Conservation (phyloP, 495 filamentous ascomycete genomes). For the Chaetomium tenue region DNA sequence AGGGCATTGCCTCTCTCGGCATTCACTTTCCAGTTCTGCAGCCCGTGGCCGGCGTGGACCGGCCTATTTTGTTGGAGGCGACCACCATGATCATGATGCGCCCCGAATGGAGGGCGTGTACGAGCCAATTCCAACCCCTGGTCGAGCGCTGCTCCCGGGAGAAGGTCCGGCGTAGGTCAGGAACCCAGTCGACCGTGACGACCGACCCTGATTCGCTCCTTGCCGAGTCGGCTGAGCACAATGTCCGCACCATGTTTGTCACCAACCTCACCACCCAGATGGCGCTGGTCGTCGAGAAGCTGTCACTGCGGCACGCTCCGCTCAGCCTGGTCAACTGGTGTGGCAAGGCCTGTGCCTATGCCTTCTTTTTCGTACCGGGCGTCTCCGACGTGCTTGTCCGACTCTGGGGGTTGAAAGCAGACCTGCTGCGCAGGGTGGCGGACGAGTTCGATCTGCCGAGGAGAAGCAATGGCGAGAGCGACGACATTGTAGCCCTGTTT, state of each 20-base stretch:
- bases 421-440: constrained; percentile 65
- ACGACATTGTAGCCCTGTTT: constrained; percentile 67
- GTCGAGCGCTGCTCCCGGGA: constrained; percentile 49
- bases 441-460: constrained; percentile 59
- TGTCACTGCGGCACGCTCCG: constrained; percentile 87
- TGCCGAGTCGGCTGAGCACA: constrained; percentile 87
- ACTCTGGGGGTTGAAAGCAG: constrained; percentile 70
- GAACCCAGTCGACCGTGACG: constrained; percentile 51
- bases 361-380: constrained; percentile 92
- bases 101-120: constrained; percentile 81
- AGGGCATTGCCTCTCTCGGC: constrained; percentile 19
- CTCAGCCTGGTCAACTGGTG: constrained; percentile 88
- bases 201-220: constrained; percentile 74
- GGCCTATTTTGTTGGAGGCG: constrained; percentile 80
- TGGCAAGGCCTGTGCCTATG: constrained; percentile 91
- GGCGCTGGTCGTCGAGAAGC: constrained; percentile 84
- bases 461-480: constrained; percentile 47
- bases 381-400: constrained; percentile 83
- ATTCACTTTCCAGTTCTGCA: constrained; percentile 55
- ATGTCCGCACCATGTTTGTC: constrained; percentile 86
- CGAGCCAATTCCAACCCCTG: constrained; percentile 62
- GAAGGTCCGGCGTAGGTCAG: constrained; percentile 35
- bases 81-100: constrained; percentile 88
- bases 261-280: constrained; percentile 86
- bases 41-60: constrained; percentile 41